These are phyloP conservation scores for Fusarium palustre DNA, from an alignment of 2,329 filamentous ascomycete species.

Conservation along the genomic window DNA sequence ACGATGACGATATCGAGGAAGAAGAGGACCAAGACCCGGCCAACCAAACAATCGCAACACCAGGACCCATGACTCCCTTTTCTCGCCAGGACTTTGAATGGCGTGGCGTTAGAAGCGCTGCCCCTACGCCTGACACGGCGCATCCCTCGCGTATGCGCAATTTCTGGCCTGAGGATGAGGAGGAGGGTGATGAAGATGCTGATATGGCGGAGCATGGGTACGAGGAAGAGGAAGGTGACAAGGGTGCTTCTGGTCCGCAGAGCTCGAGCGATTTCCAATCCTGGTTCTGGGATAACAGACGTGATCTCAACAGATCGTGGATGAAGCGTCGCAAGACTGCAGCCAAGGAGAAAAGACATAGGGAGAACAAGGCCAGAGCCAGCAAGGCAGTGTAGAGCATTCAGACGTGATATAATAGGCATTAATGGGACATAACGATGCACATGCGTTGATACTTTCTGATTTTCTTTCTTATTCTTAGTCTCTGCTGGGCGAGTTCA, in stretches of 20 bases:
- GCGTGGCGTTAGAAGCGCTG: slow-evolving; percentile 83
- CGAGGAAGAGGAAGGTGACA: slow-evolving; percentile 45
- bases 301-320: slow-evolving; percentile 74
- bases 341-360: slow-evolving; percentile 74
- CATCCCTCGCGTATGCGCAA: slow-evolving; percentile 74
- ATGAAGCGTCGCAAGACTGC: slow-evolving; percentile 72
- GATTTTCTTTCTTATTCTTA: not conserved
- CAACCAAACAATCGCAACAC: slow-evolving; percentile 52
- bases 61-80: slow-evolving; percentile 82
- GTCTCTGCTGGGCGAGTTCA: too few relatives aligned
- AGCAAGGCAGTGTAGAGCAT: slow-evolving; percentile 52
- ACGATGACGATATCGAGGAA: slow-evolving; percentile 60
- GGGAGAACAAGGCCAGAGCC: slow-evolving; percentile 70
- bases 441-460: not conserved
- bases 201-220: slow-evolving; percentile 49
- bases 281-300: slow-evolving; percentile 76
- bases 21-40: slow-evolving; percentile 61
- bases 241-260: slow-evolving; percentile 38
- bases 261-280: slow-evolving; percentile 68
- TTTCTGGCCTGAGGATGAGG: slow-evolving; percentile 62
- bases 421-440: slow-evolving; percentile 17
- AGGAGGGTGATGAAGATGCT: slow-evolving; percentile 51
- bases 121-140: slow-evolving; percentile 94
- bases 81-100: slow-evolving; percentile 81
- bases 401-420: slow-evolving; percentile 32